Conservation (phyloP, 176 grass and related monocot genomes). For the Puya raimondii region DNA sequence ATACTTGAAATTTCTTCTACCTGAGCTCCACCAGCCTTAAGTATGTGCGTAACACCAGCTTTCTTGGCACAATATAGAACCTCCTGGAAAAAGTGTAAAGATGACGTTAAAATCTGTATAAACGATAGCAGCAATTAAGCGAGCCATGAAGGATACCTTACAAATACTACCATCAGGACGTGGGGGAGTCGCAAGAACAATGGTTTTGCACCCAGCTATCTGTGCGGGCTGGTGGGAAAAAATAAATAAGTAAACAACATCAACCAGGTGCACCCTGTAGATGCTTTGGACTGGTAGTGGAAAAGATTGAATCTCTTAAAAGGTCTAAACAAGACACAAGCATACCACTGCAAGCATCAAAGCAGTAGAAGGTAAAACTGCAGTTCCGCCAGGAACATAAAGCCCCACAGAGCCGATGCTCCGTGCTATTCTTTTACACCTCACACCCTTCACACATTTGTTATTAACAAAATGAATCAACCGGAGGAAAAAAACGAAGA, state of each 20-base stretch:
- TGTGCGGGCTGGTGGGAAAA: constrained; percentile 65
- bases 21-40: constrained; percentile 96
- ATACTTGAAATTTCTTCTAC: constrained; percentile 23
- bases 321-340: constrained; percentile 22
- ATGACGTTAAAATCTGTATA: neutral
- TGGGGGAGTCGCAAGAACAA: constrained; percentile 91
- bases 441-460: constrained; percentile 59
- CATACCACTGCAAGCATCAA: constrained; percentile 95
- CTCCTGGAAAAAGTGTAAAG: constrained; percentile 39
- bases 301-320: neutral
- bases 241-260: constrained; percentile 17
- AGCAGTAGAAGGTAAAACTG: constrained; percentile 87
- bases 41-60: constrained; percentile 88
- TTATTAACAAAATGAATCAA: constrained; percentile 8
- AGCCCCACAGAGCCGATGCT: constrained; percentile 81
- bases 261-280: neutral
- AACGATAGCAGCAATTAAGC: constrained; percentile 2
- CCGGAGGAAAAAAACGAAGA: neutral
- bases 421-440: constrained; percentile 88
- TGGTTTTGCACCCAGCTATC: constrained; percentile 84
- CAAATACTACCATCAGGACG: constrained; percentile 77
- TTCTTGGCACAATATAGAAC: constrained; percentile 97
- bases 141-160: constrained; percentile 47
- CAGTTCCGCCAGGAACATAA: constrained; percentile 97
- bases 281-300: constrained; percentile 12